Evolutionary conservation across 139 green algal genomes (phyloP).

Genomic region (Pseudopediastrum boryanum): DNA sequence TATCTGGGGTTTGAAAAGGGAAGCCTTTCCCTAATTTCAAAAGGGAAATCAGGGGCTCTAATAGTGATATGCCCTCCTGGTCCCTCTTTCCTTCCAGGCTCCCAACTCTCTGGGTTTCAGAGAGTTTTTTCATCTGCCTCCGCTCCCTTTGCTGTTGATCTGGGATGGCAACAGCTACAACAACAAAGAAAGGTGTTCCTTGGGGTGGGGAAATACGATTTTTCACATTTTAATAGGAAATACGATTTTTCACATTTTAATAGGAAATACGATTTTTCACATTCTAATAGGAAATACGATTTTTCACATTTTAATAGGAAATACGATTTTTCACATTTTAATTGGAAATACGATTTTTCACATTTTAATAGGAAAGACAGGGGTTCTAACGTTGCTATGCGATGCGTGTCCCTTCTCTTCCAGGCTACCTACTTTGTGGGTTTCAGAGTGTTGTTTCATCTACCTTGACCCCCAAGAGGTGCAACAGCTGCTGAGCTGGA

Average conservation of each 20-base stretch:
- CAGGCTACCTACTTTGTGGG: conserved; percentile 72
- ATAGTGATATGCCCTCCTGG: too few species aligned
- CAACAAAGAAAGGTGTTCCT: too few species aligned
- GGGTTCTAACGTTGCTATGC: conserved; percentile 1
- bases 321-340: neutral
- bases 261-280: neutral
- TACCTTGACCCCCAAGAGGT: conserved; percentile 81
- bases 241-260: neutral
- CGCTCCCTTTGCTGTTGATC: too few species aligned
- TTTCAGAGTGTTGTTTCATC: conserved; percentile 90
- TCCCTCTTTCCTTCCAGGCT: too few species aligned
- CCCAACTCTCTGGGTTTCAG: too few species aligned
- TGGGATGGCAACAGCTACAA: too few species aligned
- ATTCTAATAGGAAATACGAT: neutral
- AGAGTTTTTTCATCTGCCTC: too few species aligned
- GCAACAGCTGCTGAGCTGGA: conserved; percentile 52
- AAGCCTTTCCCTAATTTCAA: too few species aligned
- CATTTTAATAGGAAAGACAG: neutral
- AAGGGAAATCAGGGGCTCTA: too few species aligned
- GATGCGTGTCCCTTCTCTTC: neutral
- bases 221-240: too few species aligned
- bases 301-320: neutral
- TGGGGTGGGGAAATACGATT: too few species aligned
- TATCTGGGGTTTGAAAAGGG: too few species aligned
- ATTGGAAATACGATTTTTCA: neutral